Evolutionary conservation across 352 stramenopile genomes (phyloP), one percentile per base, ranked within the genome.

Genomic region (Ophiocytium majus): DNA sequence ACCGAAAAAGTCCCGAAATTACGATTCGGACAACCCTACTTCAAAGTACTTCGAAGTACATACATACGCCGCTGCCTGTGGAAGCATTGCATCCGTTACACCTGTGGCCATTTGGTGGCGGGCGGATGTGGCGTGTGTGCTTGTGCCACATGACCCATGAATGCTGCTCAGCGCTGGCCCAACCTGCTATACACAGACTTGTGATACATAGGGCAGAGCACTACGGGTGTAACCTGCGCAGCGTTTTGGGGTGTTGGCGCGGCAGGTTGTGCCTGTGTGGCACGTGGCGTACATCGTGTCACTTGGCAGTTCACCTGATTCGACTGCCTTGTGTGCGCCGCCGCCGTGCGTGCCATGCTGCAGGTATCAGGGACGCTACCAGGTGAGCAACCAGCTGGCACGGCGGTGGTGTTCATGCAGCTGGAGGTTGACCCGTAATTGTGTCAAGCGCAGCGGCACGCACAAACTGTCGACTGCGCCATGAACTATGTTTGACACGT

Each of bases 321-420:
- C 43, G 5, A 14, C 14, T 57, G 5, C 5, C 43, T 14, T 57
- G 43, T 57, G 5, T 57, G 5, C 5, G 43, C 14, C 43, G 5
- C 5, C 43, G 43, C 43, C 5, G 5, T 57, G 14, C 43, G n/a
- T 57, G 43, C 66, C 35, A 14, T 78, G 23, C 28, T 78, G 32
- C 66, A 78, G 66, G 66, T 78, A 78, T 78, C 5, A 5, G 5
- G 66, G 66, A 14, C 66, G 66, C 66, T 78, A 78, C 14, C 5
- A 78, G 66, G 66, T 78, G 66, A 78, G 66, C 10, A 14, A 14
- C 14, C 5, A 57, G 43, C 5, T n/a, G n/a, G n/a, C n/a, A n/a
- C n/a, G n/a, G n/a, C n/a, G n/a, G n/a, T n/a, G 14, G 5, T 57
- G 43, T 57, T 57, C 5, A 57, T 57, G 43, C 43, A 14, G 5